These are phyloP conservation scores for Dipodascus geniculatus DNA, from an alignment of 805 yeast species.

Conservation along the genomic window DNA sequence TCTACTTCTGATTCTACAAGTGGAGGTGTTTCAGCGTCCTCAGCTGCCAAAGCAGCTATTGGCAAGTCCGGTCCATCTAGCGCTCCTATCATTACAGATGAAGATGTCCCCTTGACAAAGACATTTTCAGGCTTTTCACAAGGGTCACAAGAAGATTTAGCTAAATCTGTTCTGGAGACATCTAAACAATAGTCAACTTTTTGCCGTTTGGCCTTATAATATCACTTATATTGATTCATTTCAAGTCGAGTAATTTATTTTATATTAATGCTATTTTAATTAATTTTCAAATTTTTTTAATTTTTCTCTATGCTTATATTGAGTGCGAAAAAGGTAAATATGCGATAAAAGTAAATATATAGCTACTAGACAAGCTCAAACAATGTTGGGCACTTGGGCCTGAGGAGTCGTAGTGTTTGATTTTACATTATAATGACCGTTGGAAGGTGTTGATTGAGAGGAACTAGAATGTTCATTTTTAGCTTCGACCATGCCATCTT, in stretches of 20 bases:
- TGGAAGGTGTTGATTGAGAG: neutral
- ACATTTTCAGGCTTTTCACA: constrained; percentile 14
- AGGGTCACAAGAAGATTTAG: constrained; percentile 14
- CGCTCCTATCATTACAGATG: constrained; percentile 12
- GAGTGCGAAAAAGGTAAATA: neutral
- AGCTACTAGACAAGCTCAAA: neutral
- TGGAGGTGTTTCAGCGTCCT: constrained; percentile 4
- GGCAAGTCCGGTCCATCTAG: constrained; percentile 6
- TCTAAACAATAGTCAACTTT: constrained; percentile 17
- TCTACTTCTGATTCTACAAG: neutral
- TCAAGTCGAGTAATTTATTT: neutral
- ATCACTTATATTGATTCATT: constrained; percentile 2
- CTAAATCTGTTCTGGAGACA: constrained; percentile 16
- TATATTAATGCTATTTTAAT: neutral
- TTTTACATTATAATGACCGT: neutral
- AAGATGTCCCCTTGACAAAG: constrained; percentile 12
- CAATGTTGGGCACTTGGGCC: neutral
- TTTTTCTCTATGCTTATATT: too few relatives aligned
- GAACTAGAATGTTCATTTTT: neutral
- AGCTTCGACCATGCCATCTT: neutral
- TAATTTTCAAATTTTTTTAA: neutral
- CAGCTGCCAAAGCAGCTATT: neutral
- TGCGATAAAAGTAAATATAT: neutral
- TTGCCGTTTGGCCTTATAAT: constrained; percentile 18
- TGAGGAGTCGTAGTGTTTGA: neutral